Conservation (phyloP, 495 filamentous ascomycete species). For the Neurospora africana region DNA sequence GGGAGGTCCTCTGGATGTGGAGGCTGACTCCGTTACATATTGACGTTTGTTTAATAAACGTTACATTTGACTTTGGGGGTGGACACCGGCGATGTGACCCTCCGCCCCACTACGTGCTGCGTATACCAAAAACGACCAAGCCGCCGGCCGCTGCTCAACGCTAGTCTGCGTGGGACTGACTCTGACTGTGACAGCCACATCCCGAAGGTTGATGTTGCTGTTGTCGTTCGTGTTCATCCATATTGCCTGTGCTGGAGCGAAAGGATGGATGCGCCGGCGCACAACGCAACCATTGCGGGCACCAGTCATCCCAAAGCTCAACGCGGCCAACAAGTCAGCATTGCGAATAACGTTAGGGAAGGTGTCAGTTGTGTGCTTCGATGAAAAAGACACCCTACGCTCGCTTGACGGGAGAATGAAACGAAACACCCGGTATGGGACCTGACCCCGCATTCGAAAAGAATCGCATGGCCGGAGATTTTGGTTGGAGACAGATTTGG, state of each 20-base stretch:
- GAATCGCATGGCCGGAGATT: background rate
- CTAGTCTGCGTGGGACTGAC: background rate
- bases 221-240: background rate
- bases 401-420: background rate
- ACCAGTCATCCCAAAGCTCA: background rate
- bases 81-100: background rate
- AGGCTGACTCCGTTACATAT: background rate
- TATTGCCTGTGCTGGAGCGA: background rate
- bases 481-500: background rate
- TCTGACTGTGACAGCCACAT: background rate
- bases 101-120: background rate
- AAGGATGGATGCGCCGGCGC: background rate
- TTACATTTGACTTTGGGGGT: background rate
- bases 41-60: background rate
- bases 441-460: conserved; percentile 1
- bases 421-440: background rate
- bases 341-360: background rate
- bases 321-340: background rate
- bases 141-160: background rate
- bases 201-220: background rate
- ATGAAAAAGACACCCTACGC: conserved; percentile 1
- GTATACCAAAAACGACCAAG: background rate
- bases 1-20: background rate
- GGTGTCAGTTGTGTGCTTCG: background rate
- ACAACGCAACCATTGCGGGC: background rate